Evolutionary conservation across 345 rosid genomes (phyloP).

Genomic region (Aegle marmelos): DNA sequence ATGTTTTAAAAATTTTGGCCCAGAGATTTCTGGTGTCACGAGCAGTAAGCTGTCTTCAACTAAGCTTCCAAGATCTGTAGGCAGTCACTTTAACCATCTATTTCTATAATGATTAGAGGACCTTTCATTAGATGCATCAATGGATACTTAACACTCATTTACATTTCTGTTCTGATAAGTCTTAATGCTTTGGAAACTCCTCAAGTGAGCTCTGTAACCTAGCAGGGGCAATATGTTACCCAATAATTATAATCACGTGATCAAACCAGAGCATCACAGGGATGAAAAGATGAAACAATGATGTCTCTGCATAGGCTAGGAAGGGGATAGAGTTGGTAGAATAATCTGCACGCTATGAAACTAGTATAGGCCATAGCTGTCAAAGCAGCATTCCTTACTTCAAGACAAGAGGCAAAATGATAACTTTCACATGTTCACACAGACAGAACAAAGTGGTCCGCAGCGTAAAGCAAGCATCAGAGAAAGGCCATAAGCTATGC

Average conservation of each 20-base stretch:
- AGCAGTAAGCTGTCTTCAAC: background rate
- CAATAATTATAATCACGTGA: background rate
- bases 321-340: background rate
- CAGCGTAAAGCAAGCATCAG: background rate
- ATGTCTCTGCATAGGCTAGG: background rate
- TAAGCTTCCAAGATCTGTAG: background rate
- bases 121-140: background rate
- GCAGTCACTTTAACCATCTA: background rate
- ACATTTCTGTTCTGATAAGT: background rate
- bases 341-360: background rate
- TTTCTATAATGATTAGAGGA: background rate
- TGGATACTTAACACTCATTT: background rate
- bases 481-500: background rate
- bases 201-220: background rate
- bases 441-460: background rate
- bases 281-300: background rate
- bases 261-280: background rate
- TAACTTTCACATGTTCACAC: background rate
- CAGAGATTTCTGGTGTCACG: background rate
- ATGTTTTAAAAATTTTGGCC: background rate
- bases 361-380: background rate
- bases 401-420: no score
- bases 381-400: no score
- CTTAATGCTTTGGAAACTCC: background rate
- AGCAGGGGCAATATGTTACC: background rate